These are phyloP conservation scores for Chaetomium tenue DNA, from an alignment of 495 filamentous ascomycete genomes.

Conservation along the genomic window DNA sequence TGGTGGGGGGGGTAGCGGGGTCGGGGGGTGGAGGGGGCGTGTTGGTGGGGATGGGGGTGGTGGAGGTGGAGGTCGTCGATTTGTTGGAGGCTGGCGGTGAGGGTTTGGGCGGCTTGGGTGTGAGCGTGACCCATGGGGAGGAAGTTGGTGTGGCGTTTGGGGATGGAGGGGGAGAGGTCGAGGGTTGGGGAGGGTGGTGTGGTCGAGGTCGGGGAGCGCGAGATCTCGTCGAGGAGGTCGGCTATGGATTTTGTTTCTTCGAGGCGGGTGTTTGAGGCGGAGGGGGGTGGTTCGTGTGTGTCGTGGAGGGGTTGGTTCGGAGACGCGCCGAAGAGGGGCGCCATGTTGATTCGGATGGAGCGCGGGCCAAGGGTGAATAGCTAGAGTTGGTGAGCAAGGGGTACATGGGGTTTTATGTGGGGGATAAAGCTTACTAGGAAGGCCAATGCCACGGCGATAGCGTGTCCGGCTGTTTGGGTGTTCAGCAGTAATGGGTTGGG, in stretches of 20 bases:
- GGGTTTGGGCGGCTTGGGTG: constrained; percentile 13
- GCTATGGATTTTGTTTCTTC: constrained; percentile 37
- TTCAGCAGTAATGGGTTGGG: constrained; percentile 42
- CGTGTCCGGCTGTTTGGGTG: constrained; percentile 52
- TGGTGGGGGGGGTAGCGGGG: constrained; percentile 32
- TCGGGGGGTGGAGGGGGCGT: background rate
- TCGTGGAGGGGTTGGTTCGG: constrained; percentile 27
- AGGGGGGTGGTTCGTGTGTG: background rate
- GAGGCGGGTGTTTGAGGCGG: background rate
- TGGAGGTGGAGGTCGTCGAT: constrained; percentile 25
- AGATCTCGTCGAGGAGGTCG: constrained; percentile 48
- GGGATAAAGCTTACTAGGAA: constrained; percentile 49
- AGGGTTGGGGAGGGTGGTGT: constrained; percentile 34
- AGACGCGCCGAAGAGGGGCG: constrained; percentile 52
- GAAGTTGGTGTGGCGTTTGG: background rate
- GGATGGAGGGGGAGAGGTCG: constrained; percentile 10
- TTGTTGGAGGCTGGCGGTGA: constrained; percentile 16
- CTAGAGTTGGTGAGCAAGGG: constrained; percentile 26
- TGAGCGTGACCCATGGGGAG: constrained; percentile 27
- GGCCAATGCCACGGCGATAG: constrained; percentile 54
- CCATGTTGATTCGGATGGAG: constrained; percentile 54
- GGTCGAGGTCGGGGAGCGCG: constrained; percentile 41
- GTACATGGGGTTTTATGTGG: constrained; percentile 19
- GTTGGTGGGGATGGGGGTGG: constrained; percentile 10
- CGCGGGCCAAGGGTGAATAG: constrained; percentile 49